Evolutionary conservation across 441 rosid genomes (phyloP).

Genomic region (Corymbia calophylla): DNA sequence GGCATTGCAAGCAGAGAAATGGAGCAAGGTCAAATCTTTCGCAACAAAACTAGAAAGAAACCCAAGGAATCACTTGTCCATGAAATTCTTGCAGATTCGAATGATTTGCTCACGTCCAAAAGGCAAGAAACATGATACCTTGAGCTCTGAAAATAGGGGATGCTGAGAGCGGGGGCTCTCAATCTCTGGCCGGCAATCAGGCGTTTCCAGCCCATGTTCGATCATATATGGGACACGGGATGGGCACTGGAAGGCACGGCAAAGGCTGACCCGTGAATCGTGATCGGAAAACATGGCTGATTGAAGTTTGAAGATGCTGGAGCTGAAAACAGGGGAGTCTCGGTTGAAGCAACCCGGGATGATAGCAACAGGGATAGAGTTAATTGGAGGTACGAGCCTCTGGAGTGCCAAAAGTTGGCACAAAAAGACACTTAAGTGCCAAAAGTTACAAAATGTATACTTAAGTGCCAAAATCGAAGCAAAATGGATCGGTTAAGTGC

Average conservation of each 20-base stretch:
- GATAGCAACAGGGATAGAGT: neutral
- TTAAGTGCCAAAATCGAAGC: too few species aligned
- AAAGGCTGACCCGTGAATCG: neutral
- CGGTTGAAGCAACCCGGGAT: neutral
- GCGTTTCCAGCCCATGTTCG: neutral
- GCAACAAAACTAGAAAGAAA: neutral
- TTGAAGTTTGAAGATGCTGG: neutral
- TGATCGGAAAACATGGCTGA: neutral
- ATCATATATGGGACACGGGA: neutral
- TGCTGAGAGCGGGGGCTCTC: too few species aligned
- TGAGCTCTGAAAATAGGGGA: too few species aligned
- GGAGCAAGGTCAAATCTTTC: neutral
- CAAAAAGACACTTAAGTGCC: too few species aligned
- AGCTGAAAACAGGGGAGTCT: neutral
- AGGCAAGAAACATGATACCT: too few species aligned
- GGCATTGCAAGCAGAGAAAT: too few species aligned
- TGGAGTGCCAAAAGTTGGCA: too few species aligned
- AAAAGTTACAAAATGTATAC: too few species aligned
- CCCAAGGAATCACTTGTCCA: neutral
- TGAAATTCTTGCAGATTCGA: neutral
- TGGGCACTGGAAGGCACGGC: neutral
- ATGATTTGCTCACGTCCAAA: neutral
- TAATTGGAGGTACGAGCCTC: too few species aligned
- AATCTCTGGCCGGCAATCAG: neutral
- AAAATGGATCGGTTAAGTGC: too few species aligned